Evolutionary conservation across 2,329 filamentous ascomycete species (phyloP).

Genomic region (Pezicula radicicola): DNA sequence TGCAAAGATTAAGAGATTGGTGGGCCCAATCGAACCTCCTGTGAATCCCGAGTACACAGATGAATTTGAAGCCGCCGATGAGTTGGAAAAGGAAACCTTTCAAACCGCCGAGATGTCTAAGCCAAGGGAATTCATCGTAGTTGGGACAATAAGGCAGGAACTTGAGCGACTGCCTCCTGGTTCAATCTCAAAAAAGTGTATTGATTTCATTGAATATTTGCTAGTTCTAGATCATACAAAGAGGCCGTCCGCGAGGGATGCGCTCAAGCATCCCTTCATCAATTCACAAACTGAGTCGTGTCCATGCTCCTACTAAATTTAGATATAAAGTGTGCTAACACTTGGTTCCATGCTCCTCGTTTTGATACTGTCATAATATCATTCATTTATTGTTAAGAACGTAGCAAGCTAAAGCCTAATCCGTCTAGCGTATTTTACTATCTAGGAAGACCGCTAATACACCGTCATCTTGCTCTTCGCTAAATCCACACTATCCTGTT

Average conservation of each 20-base stretch:
- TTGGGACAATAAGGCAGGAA: constrained; percentile 9
- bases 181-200: constrained; percentile 6
- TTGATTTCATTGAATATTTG: constrained; percentile 11
- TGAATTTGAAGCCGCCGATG: not conserved
- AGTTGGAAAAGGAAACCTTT: not conserved
- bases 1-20: constrained; percentile 18
- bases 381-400: too few species aligned
- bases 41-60: not conserved
- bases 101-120: not conserved
- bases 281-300: too few species aligned
- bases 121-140: not conserved
- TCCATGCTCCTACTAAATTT: too few species aligned
- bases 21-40: constrained; percentile 15
- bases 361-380: too few species aligned
- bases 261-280: not conserved
- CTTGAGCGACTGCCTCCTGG: constrained; percentile 3
- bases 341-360: too few species aligned
- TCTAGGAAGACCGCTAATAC: too few species aligned
- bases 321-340: too few species aligned
- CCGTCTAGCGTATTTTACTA: too few species aligned
- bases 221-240: constrained; percentile 10
- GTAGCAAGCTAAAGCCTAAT: too few species aligned
- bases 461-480: too few species aligned
- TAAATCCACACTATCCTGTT: too few species aligned
- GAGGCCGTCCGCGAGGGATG: constrained; percentile 1